These are phyloP conservation scores for Amanita rimosa DNA, from an alignment of 768 basidiomycete species.

Conservation along the genomic window DNA sequence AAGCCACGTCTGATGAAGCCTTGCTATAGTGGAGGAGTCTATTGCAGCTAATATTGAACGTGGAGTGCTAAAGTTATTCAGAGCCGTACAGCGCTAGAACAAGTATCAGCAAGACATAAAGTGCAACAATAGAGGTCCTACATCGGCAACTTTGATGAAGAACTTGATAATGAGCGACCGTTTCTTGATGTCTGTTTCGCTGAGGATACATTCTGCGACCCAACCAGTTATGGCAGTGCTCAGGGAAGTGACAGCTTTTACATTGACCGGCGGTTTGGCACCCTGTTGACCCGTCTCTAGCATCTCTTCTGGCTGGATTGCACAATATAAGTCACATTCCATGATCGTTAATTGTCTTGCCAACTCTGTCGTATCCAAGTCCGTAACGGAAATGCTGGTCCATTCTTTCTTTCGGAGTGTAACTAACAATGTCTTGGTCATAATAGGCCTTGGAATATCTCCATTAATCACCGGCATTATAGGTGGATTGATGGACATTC, in stretches of 20 bases:
- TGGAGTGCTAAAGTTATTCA: conserved; percentile 89
- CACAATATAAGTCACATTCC: conserved; percentile 82
- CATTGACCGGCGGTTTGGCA: conserved; percentile 49
- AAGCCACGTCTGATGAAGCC: conserved; percentile 88
- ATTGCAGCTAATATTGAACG: conserved; percentile 89
- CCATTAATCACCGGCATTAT: conserved; percentile 27
- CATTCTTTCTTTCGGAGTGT: conserved; percentile 60
- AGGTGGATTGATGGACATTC: conserved; percentile 62
- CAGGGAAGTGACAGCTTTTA: conserved; percentile 76
- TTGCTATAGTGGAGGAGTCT: conserved; percentile 89
- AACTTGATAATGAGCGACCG: conserved; percentile 73
- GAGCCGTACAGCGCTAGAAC: conserved; percentile 69
- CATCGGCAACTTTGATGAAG: conserved; percentile 89
- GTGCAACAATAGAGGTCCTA: conserved; percentile 26
- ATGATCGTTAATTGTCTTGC: conserved; percentile 90
- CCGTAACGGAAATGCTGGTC: conserved; percentile 56
- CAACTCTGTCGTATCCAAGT: conserved; percentile 88
- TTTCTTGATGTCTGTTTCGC: conserved; percentile 83
- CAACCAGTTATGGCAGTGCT: conserved; percentile 93
- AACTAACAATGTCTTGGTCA: conserved; percentile 68
- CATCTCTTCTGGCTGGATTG: conserved; percentile 82
- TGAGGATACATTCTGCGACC: conserved; percentile 90
- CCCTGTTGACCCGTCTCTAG: conserved; percentile 74
- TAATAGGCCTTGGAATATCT: conserved; percentile 78
- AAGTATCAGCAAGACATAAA: conserved; percentile 4